Base-by-base conservation (phyloP, 2,329 filamentous ascomycete species). In the Lasiodiplodia sp. region DNA sequence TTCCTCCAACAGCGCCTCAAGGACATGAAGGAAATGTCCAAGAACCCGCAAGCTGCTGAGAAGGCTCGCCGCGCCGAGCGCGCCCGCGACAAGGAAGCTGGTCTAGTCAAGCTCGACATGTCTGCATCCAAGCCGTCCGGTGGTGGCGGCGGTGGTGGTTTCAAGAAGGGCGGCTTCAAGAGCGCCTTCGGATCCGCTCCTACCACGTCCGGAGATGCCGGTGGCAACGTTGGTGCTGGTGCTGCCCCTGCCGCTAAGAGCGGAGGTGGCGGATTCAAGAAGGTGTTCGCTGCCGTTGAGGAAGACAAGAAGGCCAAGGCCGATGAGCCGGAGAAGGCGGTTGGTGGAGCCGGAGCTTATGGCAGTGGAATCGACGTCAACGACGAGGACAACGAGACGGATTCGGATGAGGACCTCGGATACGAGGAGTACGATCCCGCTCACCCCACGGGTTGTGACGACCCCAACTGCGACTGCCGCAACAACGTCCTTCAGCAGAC, bases 21-120 rank as follows among this genome's bases (percentile, higher is more conserved):
- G 80, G 92, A 96, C 75, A 94, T 95, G 92, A 93, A 93, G 81
- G 89, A 92, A 75, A 91, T 94, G 84, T 89, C 91, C 38, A 89
- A 90, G 72, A 90, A 93, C 72, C 89, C 91, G 1, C 86, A 85
- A 66, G 89, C 88, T 28, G 86, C 85, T 16, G 87, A 85, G 25
- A 88, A 89, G 72, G 89, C 91, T 2, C 84, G 89, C n/a, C 89
- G 88, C 74, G 88, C 89, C 40, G 90, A 93, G 57, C 74, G 74
- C 73, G 78, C 67, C 76, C 89, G 89, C 65, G 91, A 91, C 77
- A 89, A 89, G 62, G 89, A 91, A 70, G 76, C 78, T 14, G 79
- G 78, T 14, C 81, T 93, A 10, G 66, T 70, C 52, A 65, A 63
- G 63, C 49, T 68, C 23, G 66, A 51, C 47, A 23, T 68, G 47